phyloP scores from a whole-genome alignment of 2,329 filamentous ascomycete species.

The Sporothrix humicola region DNA sequence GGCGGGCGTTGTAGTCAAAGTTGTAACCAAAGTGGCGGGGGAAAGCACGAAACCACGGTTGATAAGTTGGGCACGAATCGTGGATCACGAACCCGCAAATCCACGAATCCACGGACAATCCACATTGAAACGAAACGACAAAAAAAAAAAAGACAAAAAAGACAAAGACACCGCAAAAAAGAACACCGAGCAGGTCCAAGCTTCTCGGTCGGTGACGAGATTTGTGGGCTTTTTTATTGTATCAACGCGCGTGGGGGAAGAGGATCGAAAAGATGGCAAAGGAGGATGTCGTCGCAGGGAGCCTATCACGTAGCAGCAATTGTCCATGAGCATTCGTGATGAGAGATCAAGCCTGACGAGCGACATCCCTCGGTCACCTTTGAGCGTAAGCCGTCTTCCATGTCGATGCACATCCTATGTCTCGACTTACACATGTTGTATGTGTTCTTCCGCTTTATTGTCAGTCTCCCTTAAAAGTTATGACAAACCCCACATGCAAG shows the following conservation, averaged over 20 bases:
- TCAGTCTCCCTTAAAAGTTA: neutral
- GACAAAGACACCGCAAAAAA: neutral
- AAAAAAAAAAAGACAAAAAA: neutral
- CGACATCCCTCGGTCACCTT: neutral
- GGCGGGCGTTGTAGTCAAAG: neutral
- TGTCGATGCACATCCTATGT: neutral
- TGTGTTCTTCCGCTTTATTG: neutral
- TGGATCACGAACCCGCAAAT: neutral
- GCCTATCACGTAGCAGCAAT: constrained; percentile 12
- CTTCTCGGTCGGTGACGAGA: constrained; percentile 9
- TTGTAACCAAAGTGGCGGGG: neutral
- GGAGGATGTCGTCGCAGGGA: neutral
- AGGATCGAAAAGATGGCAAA: neutral
- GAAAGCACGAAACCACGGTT: neutral
- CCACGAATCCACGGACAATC: neutral
- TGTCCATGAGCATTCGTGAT: constrained; percentile 8
- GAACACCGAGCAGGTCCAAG: constrained; percentile 11
- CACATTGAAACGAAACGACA: neutral
- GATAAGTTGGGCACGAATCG: neutral
- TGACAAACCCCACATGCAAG: constrained; percentile 9
- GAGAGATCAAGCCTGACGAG: neutral
- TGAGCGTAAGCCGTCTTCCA: neutral
- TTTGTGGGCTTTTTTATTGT: neutral
- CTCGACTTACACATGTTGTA: neutral
- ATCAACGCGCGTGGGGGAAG: neutral